These are phyloP conservation scores for Pestalotiopsis sp. DNA, from an alignment of 2,329 filamentous ascomycete genomes.

Conservation along the genomic window DNA sequence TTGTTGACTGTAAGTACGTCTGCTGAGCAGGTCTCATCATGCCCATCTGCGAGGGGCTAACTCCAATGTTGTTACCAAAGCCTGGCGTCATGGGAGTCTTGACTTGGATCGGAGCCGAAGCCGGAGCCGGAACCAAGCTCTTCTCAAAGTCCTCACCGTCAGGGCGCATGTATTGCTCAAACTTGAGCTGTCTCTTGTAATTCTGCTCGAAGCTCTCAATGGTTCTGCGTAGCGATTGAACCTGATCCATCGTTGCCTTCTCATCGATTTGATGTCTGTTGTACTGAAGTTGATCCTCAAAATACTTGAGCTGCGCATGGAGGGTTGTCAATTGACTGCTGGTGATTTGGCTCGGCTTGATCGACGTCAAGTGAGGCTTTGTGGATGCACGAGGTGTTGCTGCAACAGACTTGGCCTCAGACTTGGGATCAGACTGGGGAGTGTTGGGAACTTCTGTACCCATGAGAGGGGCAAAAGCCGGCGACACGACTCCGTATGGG, in stretches of 20 bases:
- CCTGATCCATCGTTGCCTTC: slow-evolving; percentile 48
- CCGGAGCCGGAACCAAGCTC: slow-evolving; percentile 14
- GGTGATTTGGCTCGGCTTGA: slow-evolving; percentile 63
- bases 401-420: slow-evolving; percentile 21
- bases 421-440: not conserved
- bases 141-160: slow-evolving; percentile 29
- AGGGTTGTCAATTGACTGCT: slow-evolving; percentile 59
- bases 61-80: slow-evolving; percentile 24
- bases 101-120: not conserved
- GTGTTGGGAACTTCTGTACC: not conserved
- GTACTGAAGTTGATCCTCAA: slow-evolving; percentile 61
- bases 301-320: slow-evolving; percentile 54
- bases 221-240: slow-evolving; percentile 42
- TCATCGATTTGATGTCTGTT: slow-evolving; percentile 67
- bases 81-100: slow-evolving; percentile 22
- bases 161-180: slow-evolving; percentile 47
- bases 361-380: slow-evolving; percentile 57
- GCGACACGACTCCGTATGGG: slow-evolving; percentile 16
- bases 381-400: slow-evolving; percentile 17
- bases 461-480: not conserved
- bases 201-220: slow-evolving; percentile 54
- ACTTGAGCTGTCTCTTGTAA: slow-evolving; percentile 45
- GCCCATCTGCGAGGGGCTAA: slow-evolving; percentile 23
- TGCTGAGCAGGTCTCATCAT: slow-evolving; percentile 21
- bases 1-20: slow-evolving; percentile 15